Evolutionary conservation across 2,329 filamentous ascomycete genomes (phyloP).

Genomic region (Hypomyces rosellus): DNA sequence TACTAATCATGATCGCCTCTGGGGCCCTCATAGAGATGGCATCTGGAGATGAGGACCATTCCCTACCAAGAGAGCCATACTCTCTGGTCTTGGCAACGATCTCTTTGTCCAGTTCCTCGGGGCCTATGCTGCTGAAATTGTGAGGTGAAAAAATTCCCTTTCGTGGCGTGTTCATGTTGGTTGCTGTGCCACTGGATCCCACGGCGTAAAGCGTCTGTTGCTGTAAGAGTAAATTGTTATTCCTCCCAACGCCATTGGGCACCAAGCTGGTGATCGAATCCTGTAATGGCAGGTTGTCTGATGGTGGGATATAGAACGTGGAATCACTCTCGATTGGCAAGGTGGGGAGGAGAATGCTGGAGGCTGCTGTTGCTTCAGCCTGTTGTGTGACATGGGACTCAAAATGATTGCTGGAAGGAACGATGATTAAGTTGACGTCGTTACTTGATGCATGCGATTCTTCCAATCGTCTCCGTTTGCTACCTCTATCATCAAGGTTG

Average conservation of each 20-base stretch:
- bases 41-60: slow-evolving; percentile 15
- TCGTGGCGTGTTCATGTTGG: slow-evolving; percentile 31
- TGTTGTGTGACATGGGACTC: not conserved
- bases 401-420: slow-evolving; percentile 18
- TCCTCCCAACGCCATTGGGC: slow-evolving; percentile 7
- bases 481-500: slow-evolving; percentile 7
- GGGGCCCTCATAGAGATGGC: slow-evolving; percentile 7
- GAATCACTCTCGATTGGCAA: slow-evolving; percentile 20
- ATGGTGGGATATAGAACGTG: slow-evolving; percentile 26
- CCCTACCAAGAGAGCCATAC: not conserved
- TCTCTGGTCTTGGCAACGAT: slow-evolving; percentile 2
- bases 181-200: slow-evolving; percentile 27
- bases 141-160: slow-evolving; percentile 21
- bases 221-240: slow-evolving; percentile 1
- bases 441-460: slow-evolving; percentile 15
- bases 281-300: too few species aligned
- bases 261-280: too few species aligned
- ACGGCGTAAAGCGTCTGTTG: slow-evolving; percentile 4
- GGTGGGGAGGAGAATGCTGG: slow-evolving; percentile 7
- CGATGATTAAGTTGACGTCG: slow-evolving; percentile 20
- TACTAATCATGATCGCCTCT: not conserved
- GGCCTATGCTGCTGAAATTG: slow-evolving; percentile 17
- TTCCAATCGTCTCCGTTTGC: slow-evolving; percentile 20
- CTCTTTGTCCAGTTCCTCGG: slow-evolving; percentile 11
- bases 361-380: slow-evolving; percentile 7